Base-by-base conservation (phyloP, 2,329 filamentous ascomycete genomes). In the Bipolaris bicolor region DNA sequence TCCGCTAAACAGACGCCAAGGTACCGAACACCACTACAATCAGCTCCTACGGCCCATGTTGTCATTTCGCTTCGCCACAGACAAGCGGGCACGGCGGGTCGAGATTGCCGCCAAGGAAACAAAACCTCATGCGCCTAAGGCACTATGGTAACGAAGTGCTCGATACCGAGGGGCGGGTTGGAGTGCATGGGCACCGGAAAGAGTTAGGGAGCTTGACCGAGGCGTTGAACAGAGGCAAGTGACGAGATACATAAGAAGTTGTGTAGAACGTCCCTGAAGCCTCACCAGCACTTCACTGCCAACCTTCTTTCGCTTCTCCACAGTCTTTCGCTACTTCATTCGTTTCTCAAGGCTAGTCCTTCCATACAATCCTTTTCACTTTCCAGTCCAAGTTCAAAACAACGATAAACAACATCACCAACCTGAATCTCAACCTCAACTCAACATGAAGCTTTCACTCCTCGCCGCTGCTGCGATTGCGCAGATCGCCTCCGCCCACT, bases 391-490 rank as follows among this genome's bases (percentile, higher is more conserved):
- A 47, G 7, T 48, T 33, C 18, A 53, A 47, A 15, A 20, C 26
- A 31, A 33, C 22, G 46, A 24, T 15, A 29, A 26, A 26, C 24
- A n/a, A 44, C 13, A 7, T n/a, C 40, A 43, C 26, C 15, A 44
- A 45, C 41, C 3, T 18, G 24, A 29, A 29, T n/a, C 15, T 5
- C 24, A 31, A 33, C 18, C 43, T 41, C 44, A 50, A 20, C 40
- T 46, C 48, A 67, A 56, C 11, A 69, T 69, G 65, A 67, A 68
- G 61, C 54, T 67, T 52, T 61, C 66, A 29, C 47, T 65, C 49
- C 56, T 68, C 39, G 54, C 59, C 55, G 45, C 51, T 20, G 56
- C 52, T 13, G 58, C 58, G 22, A 44, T 67, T 45, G 49, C 60
- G 39, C 57, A 67, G 50, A 37, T 54, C 16, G 60, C 58, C 36